Conservation (phyloP, 164 flowering plant species). For the Vitis labrusca region DNA sequence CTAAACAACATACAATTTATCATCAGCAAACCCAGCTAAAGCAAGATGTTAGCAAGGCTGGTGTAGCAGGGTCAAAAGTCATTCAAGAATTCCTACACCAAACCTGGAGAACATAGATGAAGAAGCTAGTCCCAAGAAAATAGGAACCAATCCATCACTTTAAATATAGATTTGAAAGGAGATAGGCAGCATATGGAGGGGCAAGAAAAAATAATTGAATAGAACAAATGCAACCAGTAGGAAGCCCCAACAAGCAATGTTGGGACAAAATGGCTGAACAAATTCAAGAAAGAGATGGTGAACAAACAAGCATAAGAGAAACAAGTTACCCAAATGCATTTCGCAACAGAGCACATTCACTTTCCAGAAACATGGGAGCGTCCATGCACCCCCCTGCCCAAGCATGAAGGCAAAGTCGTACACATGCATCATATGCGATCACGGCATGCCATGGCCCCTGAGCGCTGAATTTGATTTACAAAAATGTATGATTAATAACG, state of each 20-base stretch:
- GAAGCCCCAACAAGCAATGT: too few species aligned
- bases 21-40: neutral
- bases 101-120: neutral
- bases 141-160: too few species aligned
- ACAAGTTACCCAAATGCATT: constrained; percentile 74
- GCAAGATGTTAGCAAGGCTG: neutral
- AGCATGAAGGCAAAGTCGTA: constrained; percentile 91
- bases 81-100: neutral
- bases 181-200: too few species aligned
- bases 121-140: neutral
- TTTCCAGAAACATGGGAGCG: constrained; percentile 87
- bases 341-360: constrained; percentile 76
- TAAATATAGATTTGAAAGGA: too few species aligned
- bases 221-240: too few species aligned
- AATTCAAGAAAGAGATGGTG: too few species aligned
- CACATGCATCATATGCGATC: constrained; percentile 92
- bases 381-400: constrained; percentile 89
- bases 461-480: constrained; percentile 45
- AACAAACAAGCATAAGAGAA: neutral
- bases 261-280: too few species aligned
- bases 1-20: neutral
- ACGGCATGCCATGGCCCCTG: constrained; percentile 90
- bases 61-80: neutral
- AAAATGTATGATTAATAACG: constrained; percentile 3
- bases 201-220: too few species aligned